These are phyloP conservation scores for Chenopodium album DNA, from an alignment of 148 eudicot genomes.

Conservation along the genomic window DNA sequence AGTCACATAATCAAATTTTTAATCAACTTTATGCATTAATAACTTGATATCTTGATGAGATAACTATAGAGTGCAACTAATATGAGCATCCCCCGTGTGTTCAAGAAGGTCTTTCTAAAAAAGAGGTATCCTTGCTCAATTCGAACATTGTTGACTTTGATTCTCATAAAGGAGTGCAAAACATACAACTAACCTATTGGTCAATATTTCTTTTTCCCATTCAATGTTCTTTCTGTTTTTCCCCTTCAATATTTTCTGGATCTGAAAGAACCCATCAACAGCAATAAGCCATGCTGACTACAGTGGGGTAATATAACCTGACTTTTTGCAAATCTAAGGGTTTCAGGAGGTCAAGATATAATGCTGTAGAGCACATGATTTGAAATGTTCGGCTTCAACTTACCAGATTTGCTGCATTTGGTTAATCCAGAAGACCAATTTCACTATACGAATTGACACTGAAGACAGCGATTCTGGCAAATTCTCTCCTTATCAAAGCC, in stretches of 20 bases:
- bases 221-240: not conserved
- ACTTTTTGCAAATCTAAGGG: not conserved
- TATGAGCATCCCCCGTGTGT: not conserved
- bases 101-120: not conserved
- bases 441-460: conserved; percentile 4
- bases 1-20: not conserved
- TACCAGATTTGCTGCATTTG: conserved; percentile 14
- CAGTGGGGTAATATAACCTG: not conserved
- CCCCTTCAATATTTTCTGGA: not conserved
- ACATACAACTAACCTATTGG: not conserved
- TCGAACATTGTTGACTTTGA: not conserved
- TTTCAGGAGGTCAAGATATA: not conserved
- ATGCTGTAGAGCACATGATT: not conserved
- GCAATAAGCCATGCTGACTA: not conserved
- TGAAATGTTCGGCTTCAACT: not conserved
- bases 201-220: not conserved
- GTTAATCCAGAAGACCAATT: conserved; percentile 6
- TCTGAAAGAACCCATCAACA: not conserved
- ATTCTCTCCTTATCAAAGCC: not conserved
- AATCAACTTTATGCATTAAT: not conserved
- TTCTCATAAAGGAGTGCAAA: not conserved
- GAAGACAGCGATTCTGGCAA: conserved; percentile 11
- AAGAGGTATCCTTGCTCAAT: not conserved
- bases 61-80: not conserved
- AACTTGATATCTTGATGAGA: not conserved